A percentile compares a stretch with the other conserved stretches of the same genome.
phyloP scores from a whole-genome alignment of 2,329 filamentous ascomycete genomes.

The Clonostachys chloroleuca region DNA sequence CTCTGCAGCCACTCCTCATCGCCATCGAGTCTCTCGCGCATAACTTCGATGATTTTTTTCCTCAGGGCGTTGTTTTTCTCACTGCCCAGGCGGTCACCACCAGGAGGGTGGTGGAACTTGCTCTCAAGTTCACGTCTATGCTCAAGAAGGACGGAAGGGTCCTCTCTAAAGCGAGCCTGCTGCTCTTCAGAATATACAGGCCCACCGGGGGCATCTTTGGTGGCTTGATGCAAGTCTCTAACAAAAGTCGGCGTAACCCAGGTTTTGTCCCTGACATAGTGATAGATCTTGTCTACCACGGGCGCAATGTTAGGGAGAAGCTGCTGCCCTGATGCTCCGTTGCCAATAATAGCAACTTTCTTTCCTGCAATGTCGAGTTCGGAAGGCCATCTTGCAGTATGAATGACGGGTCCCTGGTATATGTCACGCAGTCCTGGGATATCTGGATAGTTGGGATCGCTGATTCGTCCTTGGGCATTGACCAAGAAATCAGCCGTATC shows the following conservation, averaged over 20 bases:
- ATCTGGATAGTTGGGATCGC: background rate
- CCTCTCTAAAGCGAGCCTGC: constrained; percentile 49
- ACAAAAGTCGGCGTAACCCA: constrained; percentile 57
- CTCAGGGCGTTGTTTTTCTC: constrained; percentile 11
- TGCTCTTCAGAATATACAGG: constrained; percentile 1
- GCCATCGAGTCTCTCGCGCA: constrained; percentile 45
- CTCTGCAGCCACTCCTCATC: constrained; percentile 51
- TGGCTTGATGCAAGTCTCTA: background rate
- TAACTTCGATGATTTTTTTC: constrained; percentile 38
- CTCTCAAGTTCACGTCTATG: constrained; percentile 31
- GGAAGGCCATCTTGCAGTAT: constrained; percentile 57
- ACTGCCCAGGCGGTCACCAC: background rate
- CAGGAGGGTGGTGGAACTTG: constrained; percentile 7
- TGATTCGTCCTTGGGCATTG: background rate
- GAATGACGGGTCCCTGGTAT: constrained; percentile 51
- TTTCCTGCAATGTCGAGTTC: constrained; percentile 42
- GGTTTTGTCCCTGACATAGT: constrained; percentile 61
- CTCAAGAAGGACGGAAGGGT: constrained; percentile 55
- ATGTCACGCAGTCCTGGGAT: background rate
- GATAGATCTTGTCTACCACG: constrained; percentile 46
- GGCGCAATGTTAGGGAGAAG: constrained; percentile 47
- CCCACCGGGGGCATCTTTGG: constrained; percentile 1
- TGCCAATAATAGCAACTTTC: constrained; percentile 56
- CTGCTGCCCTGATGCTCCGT: constrained; percentile 58
- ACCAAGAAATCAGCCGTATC: background rate